Conservation (phyloP, 441 rosid species). For the Brassica hybrid region DNA sequence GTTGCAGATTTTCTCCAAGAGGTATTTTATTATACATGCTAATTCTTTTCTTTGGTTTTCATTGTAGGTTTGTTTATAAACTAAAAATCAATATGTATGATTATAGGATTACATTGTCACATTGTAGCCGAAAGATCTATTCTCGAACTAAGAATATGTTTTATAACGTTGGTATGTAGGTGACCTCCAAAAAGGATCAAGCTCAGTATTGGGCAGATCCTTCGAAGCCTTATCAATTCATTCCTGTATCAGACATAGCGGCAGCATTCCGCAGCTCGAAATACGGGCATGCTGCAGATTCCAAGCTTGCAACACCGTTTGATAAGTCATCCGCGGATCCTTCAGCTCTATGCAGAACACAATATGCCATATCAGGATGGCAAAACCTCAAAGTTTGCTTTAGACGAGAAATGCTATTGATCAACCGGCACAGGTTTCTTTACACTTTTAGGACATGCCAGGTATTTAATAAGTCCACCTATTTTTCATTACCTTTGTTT, state of each 20-base stretch:
- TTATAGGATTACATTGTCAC: neutral
- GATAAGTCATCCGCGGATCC: constrained; percentile 62
- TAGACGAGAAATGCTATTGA: constrained; percentile 69
- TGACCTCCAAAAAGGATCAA: constrained; percentile 93
- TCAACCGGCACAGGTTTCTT: constrained; percentile 75
- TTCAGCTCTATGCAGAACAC: constrained; percentile 68
- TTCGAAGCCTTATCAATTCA: constrained; percentile 67
- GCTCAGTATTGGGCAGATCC: constrained; percentile 96
- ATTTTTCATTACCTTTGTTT: neutral
- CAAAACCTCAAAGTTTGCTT: constrained; percentile 75
- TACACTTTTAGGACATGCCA: constrained; percentile 85
- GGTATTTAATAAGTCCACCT: constrained; percentile 48
- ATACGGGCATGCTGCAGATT: constrained; percentile 60
- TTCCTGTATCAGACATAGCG: constrained; percentile 74
- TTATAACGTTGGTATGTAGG: constrained; percentile 53
- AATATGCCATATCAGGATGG: constrained; percentile 76
- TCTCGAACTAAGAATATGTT: neutral
- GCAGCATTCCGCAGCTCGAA: constrained; percentile 68
- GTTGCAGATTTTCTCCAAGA: constrained; percentile 97
- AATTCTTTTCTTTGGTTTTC: constrained; percentile 16
- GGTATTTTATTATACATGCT: constrained; percentile 49
- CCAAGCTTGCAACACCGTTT: constrained; percentile 54
- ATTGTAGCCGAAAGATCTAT: neutral
- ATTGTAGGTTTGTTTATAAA: neutral
- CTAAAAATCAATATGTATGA: neutral